phyloP scores from a whole-genome alignment of 345 rosid species.

The Corchorus olitorius region DNA sequence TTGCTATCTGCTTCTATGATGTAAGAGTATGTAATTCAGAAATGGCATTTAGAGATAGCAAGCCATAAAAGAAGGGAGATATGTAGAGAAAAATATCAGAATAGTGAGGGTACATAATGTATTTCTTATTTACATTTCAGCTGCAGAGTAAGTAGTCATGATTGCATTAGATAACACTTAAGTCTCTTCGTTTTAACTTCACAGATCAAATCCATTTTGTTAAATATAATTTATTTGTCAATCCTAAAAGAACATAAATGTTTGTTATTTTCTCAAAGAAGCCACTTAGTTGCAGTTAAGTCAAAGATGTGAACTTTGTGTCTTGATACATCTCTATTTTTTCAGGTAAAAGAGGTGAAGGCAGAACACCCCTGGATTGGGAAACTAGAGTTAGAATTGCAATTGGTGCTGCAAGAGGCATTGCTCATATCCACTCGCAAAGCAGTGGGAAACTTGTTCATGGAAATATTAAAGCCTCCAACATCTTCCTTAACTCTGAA shows the following conservation, averaged over 20 bases:
- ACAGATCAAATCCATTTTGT: background rate
- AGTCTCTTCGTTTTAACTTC: background rate
- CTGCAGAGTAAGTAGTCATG: background rate
- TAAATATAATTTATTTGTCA: background rate
- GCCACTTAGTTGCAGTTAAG: background rate
- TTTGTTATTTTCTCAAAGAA: background rate
- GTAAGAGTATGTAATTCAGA: background rate
- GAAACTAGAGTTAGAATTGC: conserved; percentile 72
- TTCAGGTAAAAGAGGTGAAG: conserved; percentile 65
- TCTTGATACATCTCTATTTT: background rate
- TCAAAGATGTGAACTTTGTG: background rate
- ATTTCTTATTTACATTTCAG: background rate
- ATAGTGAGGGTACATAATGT: background rate
- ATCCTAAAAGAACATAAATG: background rate
- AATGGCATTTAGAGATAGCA: background rate
- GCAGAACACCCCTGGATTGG: conserved; percentile 70
- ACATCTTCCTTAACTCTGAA: conserved; percentile 66
- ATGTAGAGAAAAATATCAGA: background rate
- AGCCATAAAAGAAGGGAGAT: background rate
- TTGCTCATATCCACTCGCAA: conserved; percentile 68
- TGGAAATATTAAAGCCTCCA: conserved; percentile 88
- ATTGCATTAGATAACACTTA: background rate
- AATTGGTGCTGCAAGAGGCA: conserved; percentile 79
- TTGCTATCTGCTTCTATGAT: background rate
- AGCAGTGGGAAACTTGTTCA: conserved; percentile 78